phyloP scores from a whole-genome alignment of 768 basidiomycete genomes.

The Lactarius sanguifluus region DNA sequence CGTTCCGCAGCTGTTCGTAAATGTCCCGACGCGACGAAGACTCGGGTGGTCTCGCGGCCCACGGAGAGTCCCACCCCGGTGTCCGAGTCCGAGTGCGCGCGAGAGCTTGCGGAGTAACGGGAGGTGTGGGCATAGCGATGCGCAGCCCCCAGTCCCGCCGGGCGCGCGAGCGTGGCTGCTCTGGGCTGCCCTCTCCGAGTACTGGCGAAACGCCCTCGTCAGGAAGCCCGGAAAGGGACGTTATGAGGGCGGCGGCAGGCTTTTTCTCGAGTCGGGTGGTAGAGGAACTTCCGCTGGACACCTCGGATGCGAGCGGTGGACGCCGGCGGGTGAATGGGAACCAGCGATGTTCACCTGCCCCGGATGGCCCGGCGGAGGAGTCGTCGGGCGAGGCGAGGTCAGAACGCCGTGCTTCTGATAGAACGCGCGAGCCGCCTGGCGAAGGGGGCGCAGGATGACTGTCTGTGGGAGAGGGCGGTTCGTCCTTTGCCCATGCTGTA shows the following conservation, averaged over 20 bases:
- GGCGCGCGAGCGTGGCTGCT: conserved; percentile 21
- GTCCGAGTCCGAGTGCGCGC: conserved; percentile 54
- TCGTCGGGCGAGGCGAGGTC: conserved; percentile 55
- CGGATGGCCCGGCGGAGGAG: conserved; percentile 41
- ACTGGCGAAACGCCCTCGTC: conserved; percentile 6
- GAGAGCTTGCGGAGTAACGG: conserved; percentile 46
- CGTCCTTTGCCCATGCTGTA: conserved; percentile 27
- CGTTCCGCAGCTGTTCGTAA: conserved; percentile 24
- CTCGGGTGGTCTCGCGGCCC: conserved; percentile 48
- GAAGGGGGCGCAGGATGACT: conserved; percentile 40
- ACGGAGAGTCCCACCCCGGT: conserved; percentile 68
- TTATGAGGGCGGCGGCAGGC: background rate
- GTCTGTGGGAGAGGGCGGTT: conserved; percentile 34
- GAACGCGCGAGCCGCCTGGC: conserved; percentile 35
- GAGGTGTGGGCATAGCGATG: conserved; percentile 38
- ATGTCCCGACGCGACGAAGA: conserved; percentile 3
- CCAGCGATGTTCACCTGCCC: conserved; percentile 50
- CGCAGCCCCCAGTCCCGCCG: conserved; percentile 30
- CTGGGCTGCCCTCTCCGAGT: conserved; percentile 34
- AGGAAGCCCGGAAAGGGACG: conserved; percentile 9
- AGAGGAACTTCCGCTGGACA: conserved; percentile 4
- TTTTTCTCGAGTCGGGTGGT: conserved; percentile 11
- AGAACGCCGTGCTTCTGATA: conserved; percentile 45
- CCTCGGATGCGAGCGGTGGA: conserved; percentile 8
- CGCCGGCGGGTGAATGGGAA: conserved; percentile 71